Base-by-base conservation (phyloP, 805 yeast species). In the Schwanniomyces pseudopolymorphus region DNA sequence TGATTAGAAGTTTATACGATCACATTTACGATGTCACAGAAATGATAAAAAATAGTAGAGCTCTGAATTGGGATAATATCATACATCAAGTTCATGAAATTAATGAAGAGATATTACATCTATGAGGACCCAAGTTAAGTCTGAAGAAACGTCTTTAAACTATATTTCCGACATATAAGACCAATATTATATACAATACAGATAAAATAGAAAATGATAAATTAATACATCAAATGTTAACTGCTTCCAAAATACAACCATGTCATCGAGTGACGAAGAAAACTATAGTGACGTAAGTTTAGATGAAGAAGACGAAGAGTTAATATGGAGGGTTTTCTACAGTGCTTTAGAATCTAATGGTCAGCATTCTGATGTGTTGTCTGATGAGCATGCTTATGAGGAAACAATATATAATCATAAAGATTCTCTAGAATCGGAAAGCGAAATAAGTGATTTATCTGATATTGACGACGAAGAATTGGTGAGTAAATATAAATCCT, bases 291-390 rank as follows among this genome's bases (percentile, higher is more conserved):
- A 71, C 48, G 68, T 70, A 6, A 68, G 74, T 50, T 57, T 72
- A 17, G 76, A 72, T 38, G 76, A 70, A 51, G 76, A 72, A 27
- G 78, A 73, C 41, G 77, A 72, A 52, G 77, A 69, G 48, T 62
- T 72, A 53, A 67, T 72, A 5, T 70, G 75, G 66, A 57, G 72
- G 20, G 77, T 72, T 2, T 72, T 72, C 45, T 72, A 67, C 45
- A 57, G 63, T 35, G 61, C 59, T 11, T 41, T 50, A 8, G 67
- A 63, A 40, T 20, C 22, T 3, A 8, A 27, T n/a, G n/a, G 14
- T 8, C 42, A 46, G 16, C 28, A 37, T 27, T 20, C 42, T 25
- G 50, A 39, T 2, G 39, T 31, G 10, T 35, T 41, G 1, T 25
- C 38, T 4, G 47, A 42, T n/a, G 47, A 44, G 6, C 40, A 13